Evolutionary conservation across 371 early-diverging fungal genomes (phyloP).

Genomic region (Rhizopus sp.): DNA sequence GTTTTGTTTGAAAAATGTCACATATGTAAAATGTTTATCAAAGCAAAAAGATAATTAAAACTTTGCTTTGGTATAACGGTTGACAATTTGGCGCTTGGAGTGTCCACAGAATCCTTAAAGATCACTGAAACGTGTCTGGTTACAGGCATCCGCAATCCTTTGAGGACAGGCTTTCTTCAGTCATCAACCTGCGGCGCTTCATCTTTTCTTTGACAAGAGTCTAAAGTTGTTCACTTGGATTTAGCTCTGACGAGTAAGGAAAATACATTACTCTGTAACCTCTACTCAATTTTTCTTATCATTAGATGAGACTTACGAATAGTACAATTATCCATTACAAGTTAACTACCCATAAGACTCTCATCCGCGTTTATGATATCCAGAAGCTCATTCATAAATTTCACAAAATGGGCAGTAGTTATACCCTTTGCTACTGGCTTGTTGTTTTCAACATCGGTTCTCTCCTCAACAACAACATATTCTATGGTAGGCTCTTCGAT

Average conservation of each 20-base stretch:
- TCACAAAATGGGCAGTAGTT: conserved; percentile 16
- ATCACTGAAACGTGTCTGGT: no score
- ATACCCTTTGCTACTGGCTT: conserved; percentile 11
- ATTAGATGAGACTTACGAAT: conserved; percentile 15
- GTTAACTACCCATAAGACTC: conserved; percentile 14
- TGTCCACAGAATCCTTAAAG: no score
- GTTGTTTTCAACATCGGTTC: no score
- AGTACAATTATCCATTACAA: conserved; percentile 14
- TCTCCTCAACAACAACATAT: conserved; percentile 9
- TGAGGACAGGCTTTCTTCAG: conserved; percentile 8
- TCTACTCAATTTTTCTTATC: conserved; percentile 13
- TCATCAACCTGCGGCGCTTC: conserved; percentile 12
- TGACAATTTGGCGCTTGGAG: no score
- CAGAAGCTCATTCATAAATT: conserved; percentile 15
- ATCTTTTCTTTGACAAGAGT: conserved; percentile 9
- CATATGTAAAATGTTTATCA: no score
- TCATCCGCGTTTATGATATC: conserved; percentile 14
- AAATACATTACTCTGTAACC: conserved; percentile 12
- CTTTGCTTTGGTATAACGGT: no score
- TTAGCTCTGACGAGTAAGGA: conserved; percentile 15
- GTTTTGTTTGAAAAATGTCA: no score
- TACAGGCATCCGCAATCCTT: conserved; percentile 16
- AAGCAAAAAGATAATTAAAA: no score
- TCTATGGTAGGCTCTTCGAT: conserved; percentile 12
- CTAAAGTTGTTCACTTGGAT: conserved; percentile 13